These are phyloP conservation scores for Aspergillus brunneoviolaceus DNA, from an alignment of 2,329 filamentous ascomycete species.

Conservation along the genomic window DNA sequence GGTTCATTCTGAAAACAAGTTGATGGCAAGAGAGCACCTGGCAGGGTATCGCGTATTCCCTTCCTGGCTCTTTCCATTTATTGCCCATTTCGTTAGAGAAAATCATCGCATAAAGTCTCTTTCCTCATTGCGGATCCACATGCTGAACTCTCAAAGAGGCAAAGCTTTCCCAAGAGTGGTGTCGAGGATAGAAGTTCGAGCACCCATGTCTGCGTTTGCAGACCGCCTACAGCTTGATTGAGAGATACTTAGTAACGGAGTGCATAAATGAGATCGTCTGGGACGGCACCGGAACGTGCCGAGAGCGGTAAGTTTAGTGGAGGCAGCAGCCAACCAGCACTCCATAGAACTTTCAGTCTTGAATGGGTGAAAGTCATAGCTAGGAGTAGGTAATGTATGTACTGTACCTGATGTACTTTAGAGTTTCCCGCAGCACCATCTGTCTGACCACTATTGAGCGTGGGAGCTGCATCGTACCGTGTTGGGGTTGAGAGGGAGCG, in stretches of 20 bases:
- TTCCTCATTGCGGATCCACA: not conserved
- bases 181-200: not conserved
- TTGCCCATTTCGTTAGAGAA: no score
- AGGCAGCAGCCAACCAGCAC: constrained; percentile 8
- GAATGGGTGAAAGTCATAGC: no score
- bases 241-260: no score
- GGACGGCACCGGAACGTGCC: constrained; percentile 16
- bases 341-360: not conserved
- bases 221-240: not conserved
- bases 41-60: not conserved
- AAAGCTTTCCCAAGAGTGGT: not conserved
- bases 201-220: not conserved
- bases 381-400: no score
- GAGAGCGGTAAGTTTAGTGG: constrained; percentile 3
- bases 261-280: not conserved
- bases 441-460: not conserved
- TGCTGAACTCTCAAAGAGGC: not conserved
- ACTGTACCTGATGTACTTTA: no score
- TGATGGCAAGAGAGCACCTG: not conserved
- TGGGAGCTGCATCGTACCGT: not conserved
- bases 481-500: not conserved
- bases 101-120: no score
- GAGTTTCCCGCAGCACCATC: no score
- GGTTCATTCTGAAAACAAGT: not conserved
- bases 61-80: no score